Evolutionary conservation across 2,329 filamentous ascomycete genomes (phyloP), one percentile per base, ranked within the genome.

Genomic region (Blastomyces percursus): DNA sequence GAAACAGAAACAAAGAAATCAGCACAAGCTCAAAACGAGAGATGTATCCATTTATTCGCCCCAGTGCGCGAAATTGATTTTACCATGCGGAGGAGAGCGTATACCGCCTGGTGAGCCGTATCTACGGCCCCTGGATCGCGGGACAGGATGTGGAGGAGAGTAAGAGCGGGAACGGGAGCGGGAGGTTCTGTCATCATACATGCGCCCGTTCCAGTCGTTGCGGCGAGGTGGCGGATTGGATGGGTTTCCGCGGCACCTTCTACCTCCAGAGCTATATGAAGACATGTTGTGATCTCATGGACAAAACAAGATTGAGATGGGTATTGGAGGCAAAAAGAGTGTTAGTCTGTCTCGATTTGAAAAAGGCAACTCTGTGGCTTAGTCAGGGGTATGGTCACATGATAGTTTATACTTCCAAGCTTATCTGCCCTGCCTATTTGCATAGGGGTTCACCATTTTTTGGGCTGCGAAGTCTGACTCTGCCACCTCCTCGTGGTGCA

Each of bases 81-180:
- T 77, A 76, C 72, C 76, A 73, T 79, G 76, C 69, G 75, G 74
- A 74, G 77, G 74, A 74, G 75, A 73, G 69, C 70, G 72, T 73
- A 72, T 76, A 75, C 73, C 74, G 69, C 74, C 74, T 71, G 76
- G 76, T 63, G 73, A 70, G 62, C 68, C 68, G 64, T 72, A 67
- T 70, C 66, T 69, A 44, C 67, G 73, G 64, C 74, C 71, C 63
- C 62, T 56, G 55, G 62, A 61, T 63, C 63, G 58, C 27, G 66
- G 60, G 54, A 54, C 60, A 52, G 30, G n/a, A 52, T 62, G 55
- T 52, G 58, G 58, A 46, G 61, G 62, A 55, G 66, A 65, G 59
- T 65, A 63, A 51, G 76, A 76, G 62, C 72, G 74, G 62, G 77
- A 78, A 68, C 71, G 71, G 44, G 76, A 75, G 62, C 67, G 71